These are phyloP conservation scores for Curvularia spicifera DNA, from an alignment of 2,329 filamentous ascomycete species.

Conservation along the genomic window DNA sequence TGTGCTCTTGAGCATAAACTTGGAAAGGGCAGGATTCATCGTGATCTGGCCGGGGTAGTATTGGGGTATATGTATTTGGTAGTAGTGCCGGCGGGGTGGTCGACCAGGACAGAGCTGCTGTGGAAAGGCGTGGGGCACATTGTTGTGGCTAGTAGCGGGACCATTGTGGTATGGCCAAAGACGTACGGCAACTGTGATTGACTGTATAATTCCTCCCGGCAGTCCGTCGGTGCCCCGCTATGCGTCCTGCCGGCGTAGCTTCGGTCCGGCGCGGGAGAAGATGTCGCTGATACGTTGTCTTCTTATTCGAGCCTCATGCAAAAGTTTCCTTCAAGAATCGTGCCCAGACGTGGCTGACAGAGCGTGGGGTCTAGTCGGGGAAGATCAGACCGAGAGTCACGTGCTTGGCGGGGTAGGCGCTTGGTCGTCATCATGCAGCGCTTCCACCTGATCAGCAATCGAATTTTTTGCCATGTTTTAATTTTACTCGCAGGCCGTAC, in stretches of 20 bases:
- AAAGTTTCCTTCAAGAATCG: constrained; percentile 13
- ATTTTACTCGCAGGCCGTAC: not conserved
- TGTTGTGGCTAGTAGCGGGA: constrained; percentile 11
- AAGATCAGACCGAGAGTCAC: constrained; percentile 31
- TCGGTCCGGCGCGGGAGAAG: constrained; percentile 24
- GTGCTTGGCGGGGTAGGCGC: constrained; percentile 17
- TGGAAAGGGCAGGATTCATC: constrained; percentile 51
- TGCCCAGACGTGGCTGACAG: constrained; percentile 8
- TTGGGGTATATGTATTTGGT: constrained; percentile 34
- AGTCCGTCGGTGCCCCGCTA: constrained; percentile 30
- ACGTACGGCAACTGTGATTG: constrained; percentile 37
- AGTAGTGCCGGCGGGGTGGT: constrained; percentile 19
- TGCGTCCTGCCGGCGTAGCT: constrained; percentile 33
- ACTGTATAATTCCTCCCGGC: constrained; percentile 45
- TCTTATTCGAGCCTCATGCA: constrained; percentile 14
- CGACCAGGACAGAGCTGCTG: constrained; percentile 4
- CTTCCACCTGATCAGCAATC: constrained; percentile 23
- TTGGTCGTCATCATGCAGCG: constrained; percentile 29
- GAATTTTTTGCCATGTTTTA: constrained; percentile 7
- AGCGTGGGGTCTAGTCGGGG: constrained; percentile 25
- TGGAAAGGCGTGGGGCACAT: constrained; percentile 17
- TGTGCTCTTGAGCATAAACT: constrained; percentile 49
- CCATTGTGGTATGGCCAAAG: constrained; percentile 11
- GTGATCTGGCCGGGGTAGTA: constrained; percentile 13
- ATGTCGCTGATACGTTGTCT: constrained; percentile 20